phyloP scores from a whole-genome alignment of 1,284 basidiomycete species.

The Mrakiaceae sp. region DNA sequence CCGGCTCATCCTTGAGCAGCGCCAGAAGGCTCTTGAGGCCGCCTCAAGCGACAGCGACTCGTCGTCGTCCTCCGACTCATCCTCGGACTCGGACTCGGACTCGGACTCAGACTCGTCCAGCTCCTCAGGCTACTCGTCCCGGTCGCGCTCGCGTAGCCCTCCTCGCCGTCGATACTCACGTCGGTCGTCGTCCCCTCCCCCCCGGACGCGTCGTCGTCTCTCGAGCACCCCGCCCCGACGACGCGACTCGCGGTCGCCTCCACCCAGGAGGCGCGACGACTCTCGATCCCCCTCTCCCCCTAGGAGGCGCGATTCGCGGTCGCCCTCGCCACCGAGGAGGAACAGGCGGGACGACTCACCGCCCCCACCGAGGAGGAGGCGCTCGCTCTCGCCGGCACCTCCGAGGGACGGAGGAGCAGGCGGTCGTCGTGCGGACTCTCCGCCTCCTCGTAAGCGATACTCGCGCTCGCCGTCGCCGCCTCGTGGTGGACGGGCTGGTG shows the following conservation, averaged over 20 bases:
- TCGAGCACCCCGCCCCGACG: slow-evolving; percentile 6
- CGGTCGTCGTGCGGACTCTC: too few species aligned
- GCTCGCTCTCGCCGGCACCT: too few species aligned
- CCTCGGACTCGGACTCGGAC: slow-evolving; percentile 34
- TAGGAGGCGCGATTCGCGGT: slow-evolving; percentile 7
- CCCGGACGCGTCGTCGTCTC: background rate
- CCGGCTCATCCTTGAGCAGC: slow-evolving; percentile 80
- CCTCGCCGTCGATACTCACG: slow-evolving; percentile 8
- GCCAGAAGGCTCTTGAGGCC: slow-evolving; percentile 64
- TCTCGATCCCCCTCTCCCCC: background rate
- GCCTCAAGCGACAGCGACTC: slow-evolving; percentile 38
- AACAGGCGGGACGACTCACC: slow-evolving; percentile 28
- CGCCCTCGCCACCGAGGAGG: slow-evolving; percentile 18
- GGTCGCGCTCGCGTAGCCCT: slow-evolving; percentile 26
- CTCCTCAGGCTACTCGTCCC: slow-evolving; percentile 30
- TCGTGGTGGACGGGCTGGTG: background rate
- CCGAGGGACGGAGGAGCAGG: too few species aligned
- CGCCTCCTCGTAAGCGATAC: too few species aligned
- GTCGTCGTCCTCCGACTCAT: slow-evolving; percentile 39
- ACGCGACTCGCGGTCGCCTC: slow-evolving; percentile 2
- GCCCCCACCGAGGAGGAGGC: slow-evolving; percentile 26
- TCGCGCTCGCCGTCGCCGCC: too few species aligned
- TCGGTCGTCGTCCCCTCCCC: slow-evolving; percentile 24
- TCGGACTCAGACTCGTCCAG: slow-evolving; percentile 35
- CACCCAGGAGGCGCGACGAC: background rate